These are phyloP conservation scores for Blastobotrys aristatus DNA, from an alignment of 1,139 yeast species.

Conservation along the genomic window DNA sequence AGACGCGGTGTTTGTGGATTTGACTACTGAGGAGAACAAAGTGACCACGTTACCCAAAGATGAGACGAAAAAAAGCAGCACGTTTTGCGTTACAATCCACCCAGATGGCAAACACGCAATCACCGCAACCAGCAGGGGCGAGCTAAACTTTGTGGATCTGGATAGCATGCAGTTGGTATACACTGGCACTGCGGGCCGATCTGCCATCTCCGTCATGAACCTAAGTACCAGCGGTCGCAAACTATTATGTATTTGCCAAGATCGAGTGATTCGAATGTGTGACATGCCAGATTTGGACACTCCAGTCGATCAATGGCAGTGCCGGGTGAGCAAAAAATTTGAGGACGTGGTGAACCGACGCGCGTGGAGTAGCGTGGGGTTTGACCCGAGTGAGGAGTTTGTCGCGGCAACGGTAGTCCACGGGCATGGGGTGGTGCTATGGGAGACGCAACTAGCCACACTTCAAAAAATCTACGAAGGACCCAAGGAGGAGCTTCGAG, in stretches of 20 bases:
- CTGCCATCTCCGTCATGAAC: constrained; percentile 67
- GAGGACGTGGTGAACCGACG: constrained; percentile 86
- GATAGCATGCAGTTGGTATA: constrained; percentile 37
- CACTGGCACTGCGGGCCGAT: constrained; percentile 53
- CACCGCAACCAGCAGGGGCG: constrained; percentile 79
- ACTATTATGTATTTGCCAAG: constrained; percentile 75
- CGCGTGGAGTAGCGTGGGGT: constrained; percentile 82
- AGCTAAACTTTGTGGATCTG: constrained; percentile 48
- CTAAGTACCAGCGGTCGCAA: constrained; percentile 64
- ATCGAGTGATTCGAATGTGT: constrained; percentile 72
- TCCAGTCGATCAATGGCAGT: constrained; percentile 41
- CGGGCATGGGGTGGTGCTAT: constrained; percentile 81
- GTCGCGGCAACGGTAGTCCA: constrained; percentile 81
- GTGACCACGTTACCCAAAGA: constrained; percentile 28
- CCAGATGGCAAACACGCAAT: constrained; percentile 52
- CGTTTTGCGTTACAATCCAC: constrained; percentile 36
- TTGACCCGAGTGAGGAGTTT: constrained; percentile 76
- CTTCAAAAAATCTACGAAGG: constrained; percentile 87
- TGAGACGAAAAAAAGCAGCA: constrained; percentile 23
- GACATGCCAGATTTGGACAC: constrained; percentile 45
- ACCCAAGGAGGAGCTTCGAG: constrained; percentile 77
- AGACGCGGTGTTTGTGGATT: constrained; percentile 31
- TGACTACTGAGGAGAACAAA: constrained; percentile 17
- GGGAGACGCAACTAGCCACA: constrained; percentile 91
- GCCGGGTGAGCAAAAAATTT: constrained; percentile 69